Evolutionary conservation across 208 protist species (phyloP), one percentile per base, ranked within the genome.

Genomic region (Leishmania braziliensis): DNA sequence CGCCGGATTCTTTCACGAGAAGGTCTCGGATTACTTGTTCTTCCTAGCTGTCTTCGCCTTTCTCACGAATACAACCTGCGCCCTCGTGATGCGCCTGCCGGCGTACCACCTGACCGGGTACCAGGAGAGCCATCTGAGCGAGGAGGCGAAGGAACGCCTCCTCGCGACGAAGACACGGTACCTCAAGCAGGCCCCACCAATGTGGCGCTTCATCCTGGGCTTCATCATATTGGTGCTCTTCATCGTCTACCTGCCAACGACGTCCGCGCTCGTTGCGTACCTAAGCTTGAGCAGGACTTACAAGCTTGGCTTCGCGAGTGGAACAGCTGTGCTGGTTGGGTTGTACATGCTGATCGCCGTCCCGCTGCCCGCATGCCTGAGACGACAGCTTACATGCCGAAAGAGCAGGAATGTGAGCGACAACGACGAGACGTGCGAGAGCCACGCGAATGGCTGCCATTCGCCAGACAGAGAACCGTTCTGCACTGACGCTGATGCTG

Each of bases 21-120:
- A 69, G 80, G 68, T 89, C 62, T 6, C 70, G 39, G 58, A 46
- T 16, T 63, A 81, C 75, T 88, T 95, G 74, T 93, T 88, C 82
- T 92, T 93, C 75, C 79, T 95, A 70, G 76, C 86, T 33, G 77
- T 69, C 33, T 70, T 88, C 54, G 77, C 76, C 8, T 72, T 84
- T 36, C 53, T 87, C 20, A 73, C 82, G 18, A 76, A 78, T 43
- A 63, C 88, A 20, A 72, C 90, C 53, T 85, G 77, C 68, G 65
- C 86, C 50, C 10, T 86, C 75, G 84, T 89, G 58, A 78, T 95
- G 78, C 86, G 88, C 36, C 81, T 92, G 48, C 88, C 91, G 33
- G 68, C 78, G 51, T 94, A 94, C 82, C 85, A 92, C 54, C 81
- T 94, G 16, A 86, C 82, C 43, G 87, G 87, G 29, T 86, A 80